Evolutionary conservation across 306 rosid genomes (phyloP).

Genomic region (Citrullus amarus): DNA sequence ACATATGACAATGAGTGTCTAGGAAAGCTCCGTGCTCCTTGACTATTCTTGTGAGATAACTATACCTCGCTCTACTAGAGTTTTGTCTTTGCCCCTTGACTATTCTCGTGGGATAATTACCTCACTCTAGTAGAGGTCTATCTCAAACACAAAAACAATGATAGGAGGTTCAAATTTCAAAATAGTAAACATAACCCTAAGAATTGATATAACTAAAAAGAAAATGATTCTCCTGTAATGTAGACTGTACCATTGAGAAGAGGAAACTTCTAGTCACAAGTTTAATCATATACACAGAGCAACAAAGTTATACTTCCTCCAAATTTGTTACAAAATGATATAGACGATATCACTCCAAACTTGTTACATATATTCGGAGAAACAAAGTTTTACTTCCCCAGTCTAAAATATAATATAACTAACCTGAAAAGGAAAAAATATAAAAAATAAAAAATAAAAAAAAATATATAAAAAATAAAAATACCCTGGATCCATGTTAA

Average conservation of each 20-base stretch:
- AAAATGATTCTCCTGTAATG: slow-evolving; percentile 10
- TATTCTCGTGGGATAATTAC: neutral
- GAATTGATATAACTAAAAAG: neutral
- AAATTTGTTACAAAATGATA: neutral
- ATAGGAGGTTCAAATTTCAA: neutral
- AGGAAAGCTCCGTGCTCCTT: neutral
- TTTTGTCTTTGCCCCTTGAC: neutral
- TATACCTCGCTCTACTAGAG: neutral
- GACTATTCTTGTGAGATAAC: neutral
- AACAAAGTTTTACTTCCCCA: neutral
- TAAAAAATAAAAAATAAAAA: no score
- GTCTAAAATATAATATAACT: neutral
- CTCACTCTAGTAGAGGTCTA: neutral
- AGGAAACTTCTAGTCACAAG: neutral
- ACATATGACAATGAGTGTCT: neutral
- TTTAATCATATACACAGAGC: neutral
- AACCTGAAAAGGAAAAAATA: neutral
- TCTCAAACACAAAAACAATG: neutral
- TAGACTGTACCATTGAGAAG: neutral
- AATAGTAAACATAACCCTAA: neutral
- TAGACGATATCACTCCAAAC: neutral
- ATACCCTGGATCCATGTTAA: slow-evolving; percentile 75
- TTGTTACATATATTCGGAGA: neutral
- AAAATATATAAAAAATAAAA: neutral
- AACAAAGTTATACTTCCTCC: neutral